Evolutionary conservation across 225 moss, liverwort and hornwort species (phyloP), one percentile per base, ranked within the genome.

Genomic region (Lunularia cruciata): DNA sequence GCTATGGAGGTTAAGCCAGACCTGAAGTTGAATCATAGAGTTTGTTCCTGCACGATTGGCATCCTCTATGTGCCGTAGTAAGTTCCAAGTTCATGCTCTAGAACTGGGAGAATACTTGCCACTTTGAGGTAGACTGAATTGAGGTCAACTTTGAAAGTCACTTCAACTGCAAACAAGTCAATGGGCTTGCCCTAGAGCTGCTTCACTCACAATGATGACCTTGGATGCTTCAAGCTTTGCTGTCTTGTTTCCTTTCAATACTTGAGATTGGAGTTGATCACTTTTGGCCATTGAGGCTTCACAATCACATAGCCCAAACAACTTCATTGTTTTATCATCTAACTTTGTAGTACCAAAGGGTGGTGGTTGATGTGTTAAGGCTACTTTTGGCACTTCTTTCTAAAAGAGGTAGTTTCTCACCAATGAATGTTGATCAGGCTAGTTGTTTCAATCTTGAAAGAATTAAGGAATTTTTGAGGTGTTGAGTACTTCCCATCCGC

Each of bases 401-500:
- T n/a, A 27, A 12, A 46, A 30, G 5, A 1, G 68, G 61, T 70
- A 48, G 60, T 33, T 71, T 77, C 56, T 77, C 74, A 39, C 34
- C 71, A 13, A 60, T 48, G 36, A 67, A 70, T 28, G 71, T 30
- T 39, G 82, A 55, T 48, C 60, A 46, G 3, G 74, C 71, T 62
- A 77, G 28, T 26, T 74, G 74, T 63, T 82, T 74, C 14, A 71
- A 48, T 67, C 74, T 71, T 40, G 74, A 5, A 42, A 74, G 57
- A 9, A 75, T 54, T 3, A 57, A 25, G 30, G 78, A n/a, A 74
- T 54, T 68, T 72, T 18, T 72, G 65, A 69, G 82, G 78, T 12
- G 82, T 78, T 19, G 82, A 58, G 28, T 72, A 37, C 23, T 75
- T 69, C 35, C 78, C 82, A 9, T 60, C 74, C 13, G 78, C 51